A percentile compares a stretch with the other conserved stretches of the same genome.
These are phyloP conservation scores for Mycena vitilis DNA, from an alignment of 768 basidiomycete genomes.

Conservation along the genomic window DNA sequence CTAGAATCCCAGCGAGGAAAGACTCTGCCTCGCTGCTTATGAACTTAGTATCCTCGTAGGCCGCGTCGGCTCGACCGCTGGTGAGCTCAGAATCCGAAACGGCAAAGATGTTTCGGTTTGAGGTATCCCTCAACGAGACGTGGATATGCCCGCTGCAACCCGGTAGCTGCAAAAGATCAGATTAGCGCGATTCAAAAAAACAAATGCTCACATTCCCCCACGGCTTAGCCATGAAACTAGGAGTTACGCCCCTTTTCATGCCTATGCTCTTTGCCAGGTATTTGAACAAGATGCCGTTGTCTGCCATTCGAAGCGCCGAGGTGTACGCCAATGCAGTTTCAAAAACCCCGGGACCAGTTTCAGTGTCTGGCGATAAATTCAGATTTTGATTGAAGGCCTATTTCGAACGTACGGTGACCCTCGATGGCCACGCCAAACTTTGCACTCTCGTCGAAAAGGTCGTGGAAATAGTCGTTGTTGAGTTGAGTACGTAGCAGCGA, in stretches of 20 bases:
- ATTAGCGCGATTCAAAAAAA: background rate
- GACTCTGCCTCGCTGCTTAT: constrained; percentile 87
- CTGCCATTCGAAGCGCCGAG: constrained; percentile 82
- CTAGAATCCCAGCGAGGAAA: constrained; percentile 94
- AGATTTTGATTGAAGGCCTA: background rate
- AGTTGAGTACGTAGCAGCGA: constrained; percentile 91
- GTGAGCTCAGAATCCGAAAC: constrained; percentile 69
- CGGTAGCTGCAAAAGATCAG: constrained; percentile 70
- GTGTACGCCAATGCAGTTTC: constrained; percentile 92
- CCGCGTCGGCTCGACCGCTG: constrained; percentile 74
- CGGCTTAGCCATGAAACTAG: constrained; percentile 99
- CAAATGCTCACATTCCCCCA: constrained; percentile 81
- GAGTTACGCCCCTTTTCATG: constrained; percentile 87
- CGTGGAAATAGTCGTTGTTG: constrained; percentile 90
- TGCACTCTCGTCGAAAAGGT: constrained; percentile 80
- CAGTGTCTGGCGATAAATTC: constrained; percentile 72
- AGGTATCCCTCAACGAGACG: constrained; percentile 79
- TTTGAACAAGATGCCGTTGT: constrained; percentile 94
- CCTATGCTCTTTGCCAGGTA: constrained; percentile 92
- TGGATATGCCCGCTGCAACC: constrained; percentile 99
- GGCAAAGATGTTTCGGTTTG: constrained; percentile 86
- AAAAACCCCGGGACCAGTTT: constrained; percentile 90
- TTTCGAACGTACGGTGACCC: constrained; percentile 74
- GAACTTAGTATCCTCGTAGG: constrained; percentile 84
- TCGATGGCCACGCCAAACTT: constrained; percentile 87